Conservation (phyloP, 2,329 filamentous ascomycete species). For the Cladosporium sp. region DNA sequence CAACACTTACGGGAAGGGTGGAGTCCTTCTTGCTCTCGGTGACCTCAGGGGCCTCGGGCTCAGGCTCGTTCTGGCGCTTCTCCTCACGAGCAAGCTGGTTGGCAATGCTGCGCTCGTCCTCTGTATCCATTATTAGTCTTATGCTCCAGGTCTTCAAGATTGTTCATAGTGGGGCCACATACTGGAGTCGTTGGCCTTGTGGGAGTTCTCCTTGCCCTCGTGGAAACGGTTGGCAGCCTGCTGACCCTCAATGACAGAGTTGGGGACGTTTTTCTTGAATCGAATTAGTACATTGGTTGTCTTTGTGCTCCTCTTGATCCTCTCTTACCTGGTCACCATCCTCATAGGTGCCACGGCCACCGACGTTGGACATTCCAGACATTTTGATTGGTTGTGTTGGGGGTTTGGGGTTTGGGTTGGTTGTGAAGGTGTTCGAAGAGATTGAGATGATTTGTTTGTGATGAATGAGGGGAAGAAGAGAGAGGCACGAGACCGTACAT, state of each 20-base stretch:
- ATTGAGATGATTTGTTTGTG: not conserved
- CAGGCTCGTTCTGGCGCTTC: slow-evolving; percentile 43
- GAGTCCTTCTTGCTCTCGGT: slow-evolving; percentile 54
- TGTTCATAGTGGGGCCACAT: slow-evolving; percentile 29
- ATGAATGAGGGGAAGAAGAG: slow-evolving; percentile 4
- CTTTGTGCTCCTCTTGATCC: not conserved
- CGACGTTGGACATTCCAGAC: slow-evolving; percentile 61
- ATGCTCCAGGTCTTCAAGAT: not conserved
- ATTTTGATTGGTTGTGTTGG: slow-evolving; percentile 33
- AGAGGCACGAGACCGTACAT: slow-evolving; percentile 2
- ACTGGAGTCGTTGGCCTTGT: slow-evolving; percentile 70
- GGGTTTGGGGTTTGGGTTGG: slow-evolving; percentile 1
- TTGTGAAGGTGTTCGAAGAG: not conserved
- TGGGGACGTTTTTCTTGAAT: slow-evolving; percentile 51
- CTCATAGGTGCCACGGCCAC: slow-evolving; percentile 64
- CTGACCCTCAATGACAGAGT: slow-evolving; percentile 35
- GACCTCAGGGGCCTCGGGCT: slow-evolving; percentile 34
- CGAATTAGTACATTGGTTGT: slow-evolving; percentile 2
- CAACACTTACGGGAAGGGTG: slow-evolving; percentile 40
- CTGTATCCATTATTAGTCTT: slow-evolving; percentile 33
- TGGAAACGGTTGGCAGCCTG: slow-evolving; percentile 58
- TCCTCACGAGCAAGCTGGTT: slow-evolving; percentile 66
- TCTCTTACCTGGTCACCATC: slow-evolving; percentile 61
- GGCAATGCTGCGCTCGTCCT: slow-evolving; percentile 68
- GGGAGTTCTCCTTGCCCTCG: slow-evolving; percentile 67